phyloP scores from a whole-genome alignment of 257 asterid species.

The Henckelia pumila region DNA sequence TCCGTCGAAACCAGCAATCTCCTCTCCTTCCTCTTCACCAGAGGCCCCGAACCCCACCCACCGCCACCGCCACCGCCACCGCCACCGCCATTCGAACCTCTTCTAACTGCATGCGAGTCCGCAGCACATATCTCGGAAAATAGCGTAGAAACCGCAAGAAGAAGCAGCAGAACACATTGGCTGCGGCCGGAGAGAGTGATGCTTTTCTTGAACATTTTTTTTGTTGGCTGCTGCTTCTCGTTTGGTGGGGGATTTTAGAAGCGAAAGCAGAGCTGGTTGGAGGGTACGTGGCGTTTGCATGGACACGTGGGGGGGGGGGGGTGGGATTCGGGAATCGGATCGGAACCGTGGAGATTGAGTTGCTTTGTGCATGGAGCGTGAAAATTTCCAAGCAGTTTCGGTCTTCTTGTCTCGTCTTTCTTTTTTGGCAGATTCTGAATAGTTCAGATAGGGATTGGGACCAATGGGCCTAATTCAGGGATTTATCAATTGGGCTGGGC shows the following conservation, averaged over 20 bases:
- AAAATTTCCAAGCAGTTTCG: neutral
- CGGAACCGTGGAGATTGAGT: neutral
- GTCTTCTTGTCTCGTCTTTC: no score
- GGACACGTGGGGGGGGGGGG: constrained; percentile 26
- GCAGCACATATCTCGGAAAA: neutral
- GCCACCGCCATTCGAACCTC: no score
- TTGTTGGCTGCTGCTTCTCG: neutral
- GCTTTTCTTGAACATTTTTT: neutral
- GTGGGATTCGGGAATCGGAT: neutral
- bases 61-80: constrained; percentile 19
- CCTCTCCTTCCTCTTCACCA: constrained; percentile 48
- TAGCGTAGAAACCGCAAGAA: neutral
- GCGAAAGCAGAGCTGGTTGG: neutral
- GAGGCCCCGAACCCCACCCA: constrained; percentile 24
- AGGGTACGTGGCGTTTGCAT: constrained; percentile 73
- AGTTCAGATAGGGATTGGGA: neutral
- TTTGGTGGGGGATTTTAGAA: neutral
- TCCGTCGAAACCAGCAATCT: constrained; percentile 43
- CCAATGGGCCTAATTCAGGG: neutral
- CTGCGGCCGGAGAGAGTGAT: no score
- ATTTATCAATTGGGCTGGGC: no score
- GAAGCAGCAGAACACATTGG: neutral
- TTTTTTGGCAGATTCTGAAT: neutral
- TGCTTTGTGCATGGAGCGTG: neutral
- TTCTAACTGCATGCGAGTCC: neutral